These are phyloP conservation scores for Claviceps sp. DNA, from an alignment of 2,329 filamentous ascomycete genomes.

Conservation along the genomic window DNA sequence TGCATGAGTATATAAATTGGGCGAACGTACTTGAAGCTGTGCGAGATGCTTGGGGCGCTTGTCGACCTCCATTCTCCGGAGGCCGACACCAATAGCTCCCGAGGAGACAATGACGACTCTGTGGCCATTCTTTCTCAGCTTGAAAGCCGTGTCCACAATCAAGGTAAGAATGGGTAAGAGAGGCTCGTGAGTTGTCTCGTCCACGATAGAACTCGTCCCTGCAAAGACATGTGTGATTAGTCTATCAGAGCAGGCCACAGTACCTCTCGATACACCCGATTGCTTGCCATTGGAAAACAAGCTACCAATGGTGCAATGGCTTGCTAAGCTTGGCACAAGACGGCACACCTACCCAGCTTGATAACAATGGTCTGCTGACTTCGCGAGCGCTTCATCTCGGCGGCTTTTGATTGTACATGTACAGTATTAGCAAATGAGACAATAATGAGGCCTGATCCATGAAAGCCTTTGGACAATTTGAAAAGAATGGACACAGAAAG, in stretches of 20 bases:
- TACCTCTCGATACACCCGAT: not conserved
- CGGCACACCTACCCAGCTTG: constrained; percentile 56
- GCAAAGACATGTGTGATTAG: constrained; percentile 3
- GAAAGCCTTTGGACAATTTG: not conserved
- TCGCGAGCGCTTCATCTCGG: constrained; percentile 52
- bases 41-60: constrained; percentile 83
- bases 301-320: not conserved
- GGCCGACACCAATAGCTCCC: constrained; percentile 86
- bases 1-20: not conserved
- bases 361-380: constrained; percentile 50
- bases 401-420: constrained; percentile 14
- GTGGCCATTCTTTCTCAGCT: constrained; percentile 79
- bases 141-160: constrained; percentile 88
- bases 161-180: constrained; percentile 79
- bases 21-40: constrained; percentile 54
- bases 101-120: constrained; percentile 93
- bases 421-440: constrained; percentile 2
- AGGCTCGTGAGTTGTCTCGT: constrained; percentile 89
- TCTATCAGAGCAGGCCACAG: not conserved
- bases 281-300: not conserved
- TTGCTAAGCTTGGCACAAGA: not conserved
- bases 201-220: constrained; percentile 98
- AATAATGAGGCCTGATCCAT: constrained; percentile 2
- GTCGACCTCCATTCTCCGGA: constrained; percentile 78
- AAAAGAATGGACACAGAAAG: not conserved